Conservation (phyloP, 164 flowering plant species). For the Saururus chinensis region DNA sequence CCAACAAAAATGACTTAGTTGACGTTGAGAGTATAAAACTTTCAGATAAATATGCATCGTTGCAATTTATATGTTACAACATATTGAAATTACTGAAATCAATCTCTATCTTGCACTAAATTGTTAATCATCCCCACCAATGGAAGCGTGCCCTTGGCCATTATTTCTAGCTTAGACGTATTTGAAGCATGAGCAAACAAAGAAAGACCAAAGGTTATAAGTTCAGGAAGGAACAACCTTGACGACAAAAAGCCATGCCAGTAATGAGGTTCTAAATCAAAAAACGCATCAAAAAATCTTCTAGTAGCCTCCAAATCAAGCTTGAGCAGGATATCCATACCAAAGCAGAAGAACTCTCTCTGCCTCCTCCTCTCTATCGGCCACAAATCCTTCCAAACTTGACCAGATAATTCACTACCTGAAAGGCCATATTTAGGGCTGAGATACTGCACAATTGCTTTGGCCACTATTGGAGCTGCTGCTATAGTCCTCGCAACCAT, state of each 20-base stretch:
- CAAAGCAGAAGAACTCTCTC: slow-evolving; percentile 90
- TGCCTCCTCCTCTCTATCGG: slow-evolving; percentile 81
- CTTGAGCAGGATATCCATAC: slow-evolving; percentile 88
- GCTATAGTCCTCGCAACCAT: slow-evolving; percentile 94
- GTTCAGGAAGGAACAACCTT: slow-evolving; percentile 74
- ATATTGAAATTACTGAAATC: not conserved
- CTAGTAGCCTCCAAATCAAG: slow-evolving; percentile 73
- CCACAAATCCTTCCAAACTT: slow-evolving; percentile 86
- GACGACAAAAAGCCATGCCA: slow-evolving; percentile 98
- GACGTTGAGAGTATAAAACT: not conserved
- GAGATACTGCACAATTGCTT: slow-evolving; percentile 54
- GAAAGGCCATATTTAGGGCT: slow-evolving; percentile 25
- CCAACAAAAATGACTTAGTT: no score
- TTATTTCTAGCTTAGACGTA: slow-evolving; percentile 76
- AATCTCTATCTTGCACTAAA: slow-evolving; percentile 54
- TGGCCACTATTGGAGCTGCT: slow-evolving; percentile 80
- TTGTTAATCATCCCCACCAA: slow-evolving; percentile 67
- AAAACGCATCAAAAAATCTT: slow-evolving; percentile 86
- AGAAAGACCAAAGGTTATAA: slow-evolving; percentile 69
- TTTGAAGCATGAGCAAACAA: slow-evolving; percentile 76
- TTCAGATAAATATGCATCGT: not conserved
- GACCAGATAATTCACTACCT: slow-evolving; percentile 51
- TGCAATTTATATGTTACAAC: not conserved
- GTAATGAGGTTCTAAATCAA: slow-evolving; percentile 73
- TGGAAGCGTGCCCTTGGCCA: slow-evolving; percentile 85